Base-by-base conservation (phyloP, 768 basidiomycete genomes). In the Hygrophoropsis aurantiaca region DNA sequence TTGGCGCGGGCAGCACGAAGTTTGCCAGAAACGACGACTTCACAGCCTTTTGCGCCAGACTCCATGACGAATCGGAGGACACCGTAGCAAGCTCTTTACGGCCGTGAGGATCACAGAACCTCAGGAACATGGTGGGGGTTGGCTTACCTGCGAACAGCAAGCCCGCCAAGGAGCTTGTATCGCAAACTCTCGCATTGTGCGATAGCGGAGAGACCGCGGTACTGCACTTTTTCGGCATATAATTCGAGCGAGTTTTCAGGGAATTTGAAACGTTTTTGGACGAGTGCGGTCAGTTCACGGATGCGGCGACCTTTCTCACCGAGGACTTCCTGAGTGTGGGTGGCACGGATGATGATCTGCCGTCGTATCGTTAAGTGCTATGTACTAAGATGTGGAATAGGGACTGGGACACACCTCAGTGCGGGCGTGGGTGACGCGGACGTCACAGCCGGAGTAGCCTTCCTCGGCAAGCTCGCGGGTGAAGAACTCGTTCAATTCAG, bases 51-150 rank as follows among this genome's bases (percentile, higher is more conserved):
- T 58, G 97, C 97, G 59, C 91, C 91, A 49, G 95, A 97, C 76
- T 99, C 97, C 97, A 99, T 99, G 60, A 99, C 94, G 78, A 97
- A 99, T 65, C 97, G 93, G 65, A 99, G 93, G 62, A 99, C 97
- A 87, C 97, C 97, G 70, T 98, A 99, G 77, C 95, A 97, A 40
- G 93, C 93, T 64, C 91, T 93, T 56, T 8, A 6, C 6, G 20
- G 9, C 32, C 9, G 19, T 45, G 26, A 49, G 36, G 19, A 38
- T 27, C 5, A 8, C 25, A 13, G 19, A 18, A 23, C 26, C 9
- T 13, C 7, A 34, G 25, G n/a, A 19, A 45, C 16, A 33, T 45
- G 27, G 36, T 58, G 30, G 42, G 2, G n/a, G n/a, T n/a, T n/a
- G 26, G 80, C 86, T 44, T 67, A 91, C 94, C 95, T 87, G 68